These are phyloP conservation scores for Turnera subulata DNA, from an alignment of 345 rosid species.

Conservation along the genomic window DNA sequence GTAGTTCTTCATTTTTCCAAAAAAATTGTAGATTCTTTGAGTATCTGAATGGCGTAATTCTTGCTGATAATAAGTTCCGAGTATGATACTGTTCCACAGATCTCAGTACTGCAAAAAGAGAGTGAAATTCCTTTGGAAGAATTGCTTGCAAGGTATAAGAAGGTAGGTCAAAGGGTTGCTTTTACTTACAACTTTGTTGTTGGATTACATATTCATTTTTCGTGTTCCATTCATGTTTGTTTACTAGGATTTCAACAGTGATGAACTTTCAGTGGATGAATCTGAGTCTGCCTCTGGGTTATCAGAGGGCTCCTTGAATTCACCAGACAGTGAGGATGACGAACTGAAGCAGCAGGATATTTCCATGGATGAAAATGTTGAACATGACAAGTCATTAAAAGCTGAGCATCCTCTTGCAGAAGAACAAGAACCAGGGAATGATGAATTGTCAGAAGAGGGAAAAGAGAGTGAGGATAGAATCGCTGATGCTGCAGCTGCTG, in stretches of 20 bases:
- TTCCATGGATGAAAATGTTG: constrained; percentile 37
- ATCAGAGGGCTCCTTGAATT: constrained; percentile 49
- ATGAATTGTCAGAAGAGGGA: constrained; percentile 14
- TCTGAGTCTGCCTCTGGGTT: constrained; percentile 59
- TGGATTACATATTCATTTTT: constrained; percentile 13
- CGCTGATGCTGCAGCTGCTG: constrained; percentile 99
- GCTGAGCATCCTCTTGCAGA: constrained; percentile 26
- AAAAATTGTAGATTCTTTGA: constrained; percentile 2
- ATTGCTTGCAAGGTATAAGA: constrained; percentile 88
- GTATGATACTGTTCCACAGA: constrained; percentile 41
- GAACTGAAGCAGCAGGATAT: constrained; percentile 37
- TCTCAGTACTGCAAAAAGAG: constrained; percentile 79
- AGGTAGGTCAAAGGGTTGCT: constrained; percentile 57
- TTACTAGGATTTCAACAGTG: constrained; percentile 48
- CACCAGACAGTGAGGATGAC: constrained; percentile 26
- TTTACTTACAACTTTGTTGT: constrained; percentile 13
- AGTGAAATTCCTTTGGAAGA: constrained; percentile 85
- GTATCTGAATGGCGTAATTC: constrained; percentile 7
- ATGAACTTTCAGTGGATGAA: constrained; percentile 62
- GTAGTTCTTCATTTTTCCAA: constrained; percentile 10
- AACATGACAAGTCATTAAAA: constrained; percentile 32
- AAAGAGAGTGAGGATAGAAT: constrained; percentile 51
- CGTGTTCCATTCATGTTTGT: constrained; percentile 21
- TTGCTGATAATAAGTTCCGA: constrained; percentile 19
- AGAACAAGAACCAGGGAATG: constrained; percentile 31